Percentiles rank a stretch among this genome's conserved stretches.
Conservation (phyloP, 768 basidiomycete genomes). For the Peribolospora baueri region DNA sequence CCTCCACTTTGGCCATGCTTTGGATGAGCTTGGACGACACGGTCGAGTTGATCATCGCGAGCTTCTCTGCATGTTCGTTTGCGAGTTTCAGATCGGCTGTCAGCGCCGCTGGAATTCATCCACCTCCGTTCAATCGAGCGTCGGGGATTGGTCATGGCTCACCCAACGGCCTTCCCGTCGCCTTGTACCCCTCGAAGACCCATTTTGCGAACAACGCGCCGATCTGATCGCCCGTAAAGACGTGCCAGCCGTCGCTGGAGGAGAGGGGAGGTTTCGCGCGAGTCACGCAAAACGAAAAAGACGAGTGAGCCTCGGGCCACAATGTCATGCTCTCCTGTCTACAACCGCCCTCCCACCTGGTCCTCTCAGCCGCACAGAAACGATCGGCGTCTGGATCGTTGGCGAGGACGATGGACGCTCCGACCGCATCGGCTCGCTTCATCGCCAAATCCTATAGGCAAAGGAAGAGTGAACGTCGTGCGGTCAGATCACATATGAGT, state of each 20-base stretch:
- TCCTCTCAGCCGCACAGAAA: constrained; percentile 49
- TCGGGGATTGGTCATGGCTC: background rate
- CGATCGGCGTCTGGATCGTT: constrained; percentile 77
- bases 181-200: constrained; percentile 25
- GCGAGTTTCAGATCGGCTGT: background rate
- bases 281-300: background rate
- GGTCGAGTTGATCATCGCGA: constrained; percentile 69
- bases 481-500: constrained; percentile 7
- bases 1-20: constrained; percentile 45
- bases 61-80: constrained; percentile 23
- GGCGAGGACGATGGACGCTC: constrained; percentile 44
- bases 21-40: constrained; percentile 80
- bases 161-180: constrained; percentile 27
- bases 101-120: background rate
- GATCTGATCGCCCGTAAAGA: constrained; percentile 67
- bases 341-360: constrained; percentile 20
- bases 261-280: background rate
- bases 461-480: background rate
- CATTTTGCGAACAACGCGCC: constrained; percentile 32
- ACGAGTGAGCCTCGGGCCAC: no score
- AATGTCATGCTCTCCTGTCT: no score
- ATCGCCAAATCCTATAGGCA: constrained; percentile 43
- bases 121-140: no score
- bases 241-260: constrained; percentile 31
- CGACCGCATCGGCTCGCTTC: constrained; percentile 30